A percentile compares a stretch with the other conserved stretches of the same genome.
Evolutionary conservation across 305 asterid genomes (phyloP).

Genomic region (Solanum hybrid): DNA sequence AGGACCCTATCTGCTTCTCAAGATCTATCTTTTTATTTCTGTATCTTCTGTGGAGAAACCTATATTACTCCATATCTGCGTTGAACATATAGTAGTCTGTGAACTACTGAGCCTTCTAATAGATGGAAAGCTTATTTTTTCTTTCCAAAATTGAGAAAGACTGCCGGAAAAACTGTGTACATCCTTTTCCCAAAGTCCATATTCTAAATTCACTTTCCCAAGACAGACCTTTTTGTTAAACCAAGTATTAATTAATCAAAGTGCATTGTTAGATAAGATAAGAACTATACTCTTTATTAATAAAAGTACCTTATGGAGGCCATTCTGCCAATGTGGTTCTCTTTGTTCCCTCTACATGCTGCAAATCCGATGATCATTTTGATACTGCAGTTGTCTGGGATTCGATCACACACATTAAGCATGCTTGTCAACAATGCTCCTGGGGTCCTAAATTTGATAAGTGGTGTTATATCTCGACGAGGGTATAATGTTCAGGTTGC

Average conservation of each 20-base stretch:
- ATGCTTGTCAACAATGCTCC: conserved; percentile 65
- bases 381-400: conserved; percentile 60
- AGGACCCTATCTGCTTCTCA: conserved; percentile 19
- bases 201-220: background rate
- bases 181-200: background rate
- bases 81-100: background rate
- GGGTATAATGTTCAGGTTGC: conserved; percentile 81
- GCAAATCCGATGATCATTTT: conserved; percentile 7
- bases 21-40: background rate
- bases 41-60: background rate
- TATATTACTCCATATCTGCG: background rate
- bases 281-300: background rate
- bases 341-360: background rate
- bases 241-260: conserved; percentile 2
- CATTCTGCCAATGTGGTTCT: background rate
- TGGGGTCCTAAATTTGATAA: conserved; percentile 80
- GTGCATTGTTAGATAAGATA: background rate
- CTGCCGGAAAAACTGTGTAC: background rate
- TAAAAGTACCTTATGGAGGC: conserved; percentile 1
- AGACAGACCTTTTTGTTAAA: background rate
- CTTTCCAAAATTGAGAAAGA: background rate
- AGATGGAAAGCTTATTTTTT: background rate
- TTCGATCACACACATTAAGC: conserved; percentile 71
- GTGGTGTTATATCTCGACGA: conserved; percentile 84
- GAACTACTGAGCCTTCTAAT: background rate